Percentiles rank a stretch among this genome's conserved stretches.
Evolutionary conservation across 1,139 yeast species (phyloP).

Genomic region (Protomyces inundatus): DNA sequence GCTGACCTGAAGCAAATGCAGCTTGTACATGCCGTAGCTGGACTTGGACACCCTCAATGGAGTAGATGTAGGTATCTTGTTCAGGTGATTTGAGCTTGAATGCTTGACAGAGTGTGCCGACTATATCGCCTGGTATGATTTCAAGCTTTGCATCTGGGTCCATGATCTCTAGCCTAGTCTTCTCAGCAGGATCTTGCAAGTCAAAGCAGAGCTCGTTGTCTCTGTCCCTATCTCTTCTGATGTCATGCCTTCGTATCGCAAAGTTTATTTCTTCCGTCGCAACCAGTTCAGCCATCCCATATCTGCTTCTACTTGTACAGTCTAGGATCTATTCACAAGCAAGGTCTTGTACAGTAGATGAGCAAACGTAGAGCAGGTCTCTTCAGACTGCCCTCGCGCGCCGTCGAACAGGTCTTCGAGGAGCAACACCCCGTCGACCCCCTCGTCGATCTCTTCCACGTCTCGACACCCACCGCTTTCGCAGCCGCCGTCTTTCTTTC

Average conservation of each 20-base stretch:
- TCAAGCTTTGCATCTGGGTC: background rate
- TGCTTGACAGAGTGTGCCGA: background rate
- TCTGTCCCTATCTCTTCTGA: too few relatives aligned
- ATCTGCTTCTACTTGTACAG: too few relatives aligned
- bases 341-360: background rate
- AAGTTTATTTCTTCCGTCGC: too few relatives aligned
- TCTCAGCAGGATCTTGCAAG: too few relatives aligned
- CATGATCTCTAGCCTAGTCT: background rate
- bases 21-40: background rate
- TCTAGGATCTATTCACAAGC: too few relatives aligned
- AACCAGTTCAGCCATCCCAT: too few relatives aligned
- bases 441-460: constrained; percentile 5
- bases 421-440: constrained; percentile 4
- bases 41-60: constrained; percentile 4
- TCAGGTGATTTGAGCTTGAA: constrained; percentile 3
- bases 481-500: constrained; percentile 4
- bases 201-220: too few relatives aligned
- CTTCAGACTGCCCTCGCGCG: background rate
- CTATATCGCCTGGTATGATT: constrained; percentile 1
- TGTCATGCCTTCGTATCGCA: too few relatives aligned
- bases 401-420: background rate
- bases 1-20: background rate
- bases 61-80: constrained; percentile 7
- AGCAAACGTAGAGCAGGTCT: background rate
- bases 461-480: constrained; percentile 8